A percentile compares a stretch with the other conserved stretches of the same genome.
phyloP scores from a whole-genome alignment of 1,284 basidiomycete genomes.

The Fomitopsis palustris region DNA sequence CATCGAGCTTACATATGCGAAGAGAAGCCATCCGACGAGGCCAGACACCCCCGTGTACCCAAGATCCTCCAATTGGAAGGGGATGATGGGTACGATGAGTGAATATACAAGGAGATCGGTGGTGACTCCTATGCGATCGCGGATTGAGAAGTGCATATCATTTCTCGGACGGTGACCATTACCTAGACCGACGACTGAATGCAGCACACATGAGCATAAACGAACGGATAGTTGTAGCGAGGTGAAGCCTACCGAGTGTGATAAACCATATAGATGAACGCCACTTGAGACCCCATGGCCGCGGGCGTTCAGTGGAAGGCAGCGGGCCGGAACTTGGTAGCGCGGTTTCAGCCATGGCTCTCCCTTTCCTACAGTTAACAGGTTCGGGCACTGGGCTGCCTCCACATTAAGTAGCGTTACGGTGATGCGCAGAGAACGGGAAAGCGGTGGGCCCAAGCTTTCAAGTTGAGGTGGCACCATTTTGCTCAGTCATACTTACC shows the following conservation, averaged over 20 bases:
- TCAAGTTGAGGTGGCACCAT: too few relatives aligned
- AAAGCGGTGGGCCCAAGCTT: too few relatives aligned
- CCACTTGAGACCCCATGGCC: constrained; percentile 25
- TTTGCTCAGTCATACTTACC: too few relatives aligned
- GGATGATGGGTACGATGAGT: constrained; percentile 71
- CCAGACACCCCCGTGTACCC: constrained; percentile 51
- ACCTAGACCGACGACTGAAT: constrained; percentile 35
- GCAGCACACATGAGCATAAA: background rate
- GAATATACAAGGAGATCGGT: constrained; percentile 68
- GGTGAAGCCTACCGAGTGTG: constrained; percentile 17
- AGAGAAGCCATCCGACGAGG: constrained; percentile 67
- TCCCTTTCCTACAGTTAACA: background rate
- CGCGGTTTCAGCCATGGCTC: background rate
- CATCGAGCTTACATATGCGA: constrained; percentile 44
- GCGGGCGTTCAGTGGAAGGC: background rate
- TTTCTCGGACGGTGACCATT: constrained; percentile 1
- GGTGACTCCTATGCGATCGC: constrained; percentile 49
- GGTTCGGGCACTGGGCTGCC: too few relatives aligned
- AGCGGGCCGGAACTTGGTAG: background rate
- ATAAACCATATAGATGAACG: constrained; percentile 31
- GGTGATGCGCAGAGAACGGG: too few relatives aligned
- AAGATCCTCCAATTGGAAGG: constrained; percentile 63
- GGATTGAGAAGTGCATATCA: background rate
- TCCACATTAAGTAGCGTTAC: too few relatives aligned
- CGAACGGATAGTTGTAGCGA: background rate